Percentiles rank a stretch among this genome's conserved stretches.
These are phyloP conservation scores for Penicillium mononematosum DNA, from an alignment of 495 filamentous ascomycete genomes.

Conservation along the genomic window DNA sequence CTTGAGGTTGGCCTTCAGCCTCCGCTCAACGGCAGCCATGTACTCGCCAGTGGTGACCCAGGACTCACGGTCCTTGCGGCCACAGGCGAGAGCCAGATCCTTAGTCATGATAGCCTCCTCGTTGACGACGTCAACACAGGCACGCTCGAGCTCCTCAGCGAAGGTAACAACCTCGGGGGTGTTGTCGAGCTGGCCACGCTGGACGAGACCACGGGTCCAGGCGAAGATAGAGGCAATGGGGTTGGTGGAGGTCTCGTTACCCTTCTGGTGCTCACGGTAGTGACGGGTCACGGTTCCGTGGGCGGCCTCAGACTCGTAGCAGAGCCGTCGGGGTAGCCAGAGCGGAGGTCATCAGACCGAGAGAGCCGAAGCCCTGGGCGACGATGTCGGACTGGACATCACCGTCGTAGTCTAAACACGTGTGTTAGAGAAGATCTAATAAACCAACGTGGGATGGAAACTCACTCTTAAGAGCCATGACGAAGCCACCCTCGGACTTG, in stretches of 20 bases:
- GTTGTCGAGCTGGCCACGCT: slow-evolving; percentile 84
- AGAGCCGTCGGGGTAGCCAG: slow-evolving; percentile 90
- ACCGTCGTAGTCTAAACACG: slow-evolving; percentile 82
- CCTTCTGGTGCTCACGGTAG: slow-evolving; percentile 98
- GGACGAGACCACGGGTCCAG: slow-evolving; percentile 93
- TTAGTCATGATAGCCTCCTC: slow-evolving; percentile 97
- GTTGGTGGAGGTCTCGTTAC: slow-evolving; percentile 94
- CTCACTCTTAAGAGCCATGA: slow-evolving; percentile 97
- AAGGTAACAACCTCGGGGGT: slow-evolving; percentile 87
- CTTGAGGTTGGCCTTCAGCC: slow-evolving; percentile 68
- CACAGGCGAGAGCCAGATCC: slow-evolving; percentile 89
- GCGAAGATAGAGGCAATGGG: slow-evolving; percentile 98
- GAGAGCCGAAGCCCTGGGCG: slow-evolving; percentile 95
- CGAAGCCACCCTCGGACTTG: slow-evolving; percentile 90
- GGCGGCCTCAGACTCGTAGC: slow-evolving; percentile 97
- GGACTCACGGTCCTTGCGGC: slow-evolving; percentile 73
- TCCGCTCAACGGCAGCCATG: slow-evolving; percentile 81
- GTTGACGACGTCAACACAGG: slow-evolving; percentile 93
- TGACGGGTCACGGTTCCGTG: slow-evolving; percentile 98
- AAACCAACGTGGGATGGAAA: slow-evolving; percentile 11
- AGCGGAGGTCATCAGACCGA: slow-evolving; percentile 97
- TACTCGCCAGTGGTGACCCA: slow-evolving; percentile 91
- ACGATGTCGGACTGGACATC: slow-evolving; percentile 98
- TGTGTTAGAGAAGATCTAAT: slow-evolving; percentile 4
- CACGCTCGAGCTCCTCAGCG: slow-evolving; percentile 86